Evolutionary conservation across 441 rosid genomes (phyloP), one percentile per base, ranked within the genome.

Genomic region (Biscutella laevigata): DNA sequence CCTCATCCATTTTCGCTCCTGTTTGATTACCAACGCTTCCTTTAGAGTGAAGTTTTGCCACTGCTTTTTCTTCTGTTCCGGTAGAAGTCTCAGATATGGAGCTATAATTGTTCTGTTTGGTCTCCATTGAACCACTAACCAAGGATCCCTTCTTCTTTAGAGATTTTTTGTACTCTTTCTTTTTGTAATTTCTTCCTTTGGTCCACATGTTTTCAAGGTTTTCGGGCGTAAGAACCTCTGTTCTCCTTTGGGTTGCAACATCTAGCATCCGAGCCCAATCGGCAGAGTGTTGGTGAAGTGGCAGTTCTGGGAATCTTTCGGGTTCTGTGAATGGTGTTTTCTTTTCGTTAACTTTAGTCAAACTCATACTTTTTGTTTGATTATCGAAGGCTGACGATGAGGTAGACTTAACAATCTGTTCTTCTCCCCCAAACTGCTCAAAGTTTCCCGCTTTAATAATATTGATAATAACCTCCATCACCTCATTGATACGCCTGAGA

Each of bases 181-280:
- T 82, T 71, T 79, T 86, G 61, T 88, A 88, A 64, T 88, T 79
- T 70, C 90, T 84, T 77, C 99, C 99, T 76, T 78, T 88, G 1
- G 97, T 75, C 99, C 99, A 92, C 97, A 92, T 77, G 63, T 86
- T 88, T 59, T 92, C 99, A 56, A 92, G 97, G 79, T 92, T 92
- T 74, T 92, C 95, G 54, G 99, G 99, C 15, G 80, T 60, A 61
- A 92, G 97, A 78, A 92, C 75, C 76, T 92, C 95, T 17, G 94
- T 74, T 81, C 97, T 84, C 67, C 94, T 86, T 68, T 88, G 90
- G 16, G 90, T 86, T 7, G 88, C 95, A 1, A 79, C 94, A 75
- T 88, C 95, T 41, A 88, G 75, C 62, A 61, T 46, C 59, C 79
- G 78, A 50, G 92, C 94, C 97, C 97, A 92, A 57, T 82, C 92